These are phyloP conservation scores for Colletotrichum agaves DNA, from an alignment of 2,329 filamentous ascomycete genomes.

Conservation along the genomic window DNA sequence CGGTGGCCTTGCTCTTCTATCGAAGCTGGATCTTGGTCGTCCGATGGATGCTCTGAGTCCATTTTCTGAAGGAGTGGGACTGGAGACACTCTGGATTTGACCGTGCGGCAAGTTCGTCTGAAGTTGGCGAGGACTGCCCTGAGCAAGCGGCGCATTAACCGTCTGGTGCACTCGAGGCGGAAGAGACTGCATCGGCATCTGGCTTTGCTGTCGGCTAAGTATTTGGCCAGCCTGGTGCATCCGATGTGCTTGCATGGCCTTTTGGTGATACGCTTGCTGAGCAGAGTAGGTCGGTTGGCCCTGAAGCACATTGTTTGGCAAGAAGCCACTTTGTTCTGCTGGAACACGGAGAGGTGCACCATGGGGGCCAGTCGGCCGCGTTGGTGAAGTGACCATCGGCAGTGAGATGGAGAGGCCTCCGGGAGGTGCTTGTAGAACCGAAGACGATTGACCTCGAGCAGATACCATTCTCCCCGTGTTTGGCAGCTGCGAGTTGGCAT, in stretches of 20 bases:
- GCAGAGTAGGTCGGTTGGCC: not conserved
- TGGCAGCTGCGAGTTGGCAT: constrained; percentile 21
- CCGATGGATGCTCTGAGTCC: not conserved
- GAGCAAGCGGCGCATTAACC: not conserved
- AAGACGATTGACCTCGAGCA: constrained; percentile 10
- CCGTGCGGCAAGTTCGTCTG: not conserved
- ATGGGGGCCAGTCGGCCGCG: not conserved
- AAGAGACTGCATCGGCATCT: not conserved
- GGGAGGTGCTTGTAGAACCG: constrained; percentile 24
- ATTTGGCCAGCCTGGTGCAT: not conserved
- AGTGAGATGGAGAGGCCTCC: constrained; percentile 25
- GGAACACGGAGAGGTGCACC: not conserved
- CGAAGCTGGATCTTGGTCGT: not conserved
- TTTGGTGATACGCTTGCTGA: not conserved
- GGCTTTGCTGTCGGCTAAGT: not conserved
- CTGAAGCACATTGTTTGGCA: not conserved
- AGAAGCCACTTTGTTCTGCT: not conserved
- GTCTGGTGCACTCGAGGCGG: constrained; percentile 3
- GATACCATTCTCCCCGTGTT: not conserved
- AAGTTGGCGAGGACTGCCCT: not conserved
- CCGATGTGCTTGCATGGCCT: constrained; percentile 2
- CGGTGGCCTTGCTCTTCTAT: not conserved
- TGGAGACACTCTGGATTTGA: too few species aligned
- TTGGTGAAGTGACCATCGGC: constrained; percentile 18
- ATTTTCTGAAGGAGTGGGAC: not conserved